These are phyloP conservation scores for Cordyceps militaris DNA, from an alignment of 2,329 filamentous ascomycete genomes.

Conservation along the genomic window DNA sequence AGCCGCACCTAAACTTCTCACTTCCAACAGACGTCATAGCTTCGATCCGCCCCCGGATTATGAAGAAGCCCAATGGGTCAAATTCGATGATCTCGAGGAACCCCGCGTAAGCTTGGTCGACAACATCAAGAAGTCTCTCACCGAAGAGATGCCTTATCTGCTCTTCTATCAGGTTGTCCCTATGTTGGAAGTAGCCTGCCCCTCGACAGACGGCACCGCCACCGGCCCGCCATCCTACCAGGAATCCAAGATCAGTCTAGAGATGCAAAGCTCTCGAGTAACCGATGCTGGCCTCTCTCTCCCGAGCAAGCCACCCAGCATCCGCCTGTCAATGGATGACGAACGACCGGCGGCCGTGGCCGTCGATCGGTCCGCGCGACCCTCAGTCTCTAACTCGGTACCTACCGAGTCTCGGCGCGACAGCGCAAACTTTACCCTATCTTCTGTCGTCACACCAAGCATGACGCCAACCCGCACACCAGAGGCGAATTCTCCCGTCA, in stretches of 20 bases:
- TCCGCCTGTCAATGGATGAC: slow-evolving; percentile 49
- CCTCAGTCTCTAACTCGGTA: slow-evolving; percentile 27
- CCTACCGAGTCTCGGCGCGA: slow-evolving; percentile 38
- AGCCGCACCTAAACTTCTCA: slow-evolving; percentile 57
- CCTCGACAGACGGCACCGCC: slow-evolving; percentile 40
- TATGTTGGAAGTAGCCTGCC: slow-evolving; percentile 59
- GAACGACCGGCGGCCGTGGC: slow-evolving; percentile 44
- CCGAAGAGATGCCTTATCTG: slow-evolving; percentile 86
- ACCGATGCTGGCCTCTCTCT: slow-evolving; percentile 3
- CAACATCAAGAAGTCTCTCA: slow-evolving; percentile 67
- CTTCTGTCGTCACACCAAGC: slow-evolving; percentile 31
- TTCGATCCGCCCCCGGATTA: slow-evolving; percentile 57
- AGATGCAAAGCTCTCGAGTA: slow-evolving; percentile 22
- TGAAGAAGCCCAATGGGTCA: slow-evolving; percentile 73
- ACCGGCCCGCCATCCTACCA: slow-evolving; percentile 53
- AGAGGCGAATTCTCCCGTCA: slow-evolving; percentile 29
- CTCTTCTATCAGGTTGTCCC: slow-evolving; percentile 94
- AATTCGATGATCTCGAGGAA: slow-evolving; percentile 76
- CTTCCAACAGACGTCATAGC: slow-evolving; percentile 50
- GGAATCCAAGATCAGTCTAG: slow-evolving; percentile 39
- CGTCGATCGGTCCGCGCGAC: slow-evolving; percentile 37
- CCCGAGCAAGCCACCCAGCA: slow-evolving; percentile 37
- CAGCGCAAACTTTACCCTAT: slow-evolving; percentile 45
- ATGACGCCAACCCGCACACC: slow-evolving; percentile 29
- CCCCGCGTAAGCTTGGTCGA: slow-evolving; percentile 69